These are phyloP conservation scores for Diaporthe longicolla DNA, from an alignment of 2,329 filamentous ascomycete genomes.

Conservation along the genomic window DNA sequence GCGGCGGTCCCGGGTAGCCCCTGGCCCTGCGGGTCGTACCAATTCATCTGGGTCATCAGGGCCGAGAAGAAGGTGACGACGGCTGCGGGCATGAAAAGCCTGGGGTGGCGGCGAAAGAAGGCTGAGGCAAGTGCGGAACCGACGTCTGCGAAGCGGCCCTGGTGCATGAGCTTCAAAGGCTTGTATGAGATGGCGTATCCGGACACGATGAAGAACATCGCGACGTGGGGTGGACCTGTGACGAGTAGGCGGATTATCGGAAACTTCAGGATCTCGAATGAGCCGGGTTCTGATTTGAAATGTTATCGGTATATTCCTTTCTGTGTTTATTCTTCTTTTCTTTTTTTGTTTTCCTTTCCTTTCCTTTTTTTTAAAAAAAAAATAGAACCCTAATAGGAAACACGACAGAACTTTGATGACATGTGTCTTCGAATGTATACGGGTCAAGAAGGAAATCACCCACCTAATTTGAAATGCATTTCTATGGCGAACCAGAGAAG, in stretches of 20 bases:
- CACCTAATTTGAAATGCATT: neutral
- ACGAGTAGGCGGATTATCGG: slow-evolving; percentile 51
- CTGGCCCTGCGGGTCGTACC: slow-evolving; percentile 40
- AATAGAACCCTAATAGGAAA: no score
- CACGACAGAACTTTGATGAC: no score
- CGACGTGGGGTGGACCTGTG: slow-evolving; percentile 50
- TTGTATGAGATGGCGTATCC: slow-evolving; percentile 57
- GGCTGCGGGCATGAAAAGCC: slow-evolving; percentile 49
- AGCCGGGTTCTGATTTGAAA: neutral
- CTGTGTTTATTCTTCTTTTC: no score
- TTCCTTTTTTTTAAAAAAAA: no score
- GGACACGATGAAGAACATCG: slow-evolving; percentile 56
- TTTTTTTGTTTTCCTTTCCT: no score
- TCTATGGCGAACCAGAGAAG: slow-evolving; percentile 40
- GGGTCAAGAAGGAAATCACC: no score
- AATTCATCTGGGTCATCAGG: slow-evolving; percentile 42
- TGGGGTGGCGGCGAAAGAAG: slow-evolving; percentile 48
- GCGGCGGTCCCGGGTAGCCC: slow-evolving; percentile 46
- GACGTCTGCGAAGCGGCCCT: slow-evolving; percentile 44
- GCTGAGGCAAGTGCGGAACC: slow-evolving; percentile 48
- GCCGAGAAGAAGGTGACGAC: slow-evolving; percentile 42
- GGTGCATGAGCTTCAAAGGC: slow-evolving; percentile 50
- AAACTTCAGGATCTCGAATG: slow-evolving; percentile 45
- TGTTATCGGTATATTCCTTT: no score
- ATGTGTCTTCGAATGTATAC: no score